Base-by-base conservation (phyloP, 768 basidiomycete species). In the Boletus barrowsii region DNA sequence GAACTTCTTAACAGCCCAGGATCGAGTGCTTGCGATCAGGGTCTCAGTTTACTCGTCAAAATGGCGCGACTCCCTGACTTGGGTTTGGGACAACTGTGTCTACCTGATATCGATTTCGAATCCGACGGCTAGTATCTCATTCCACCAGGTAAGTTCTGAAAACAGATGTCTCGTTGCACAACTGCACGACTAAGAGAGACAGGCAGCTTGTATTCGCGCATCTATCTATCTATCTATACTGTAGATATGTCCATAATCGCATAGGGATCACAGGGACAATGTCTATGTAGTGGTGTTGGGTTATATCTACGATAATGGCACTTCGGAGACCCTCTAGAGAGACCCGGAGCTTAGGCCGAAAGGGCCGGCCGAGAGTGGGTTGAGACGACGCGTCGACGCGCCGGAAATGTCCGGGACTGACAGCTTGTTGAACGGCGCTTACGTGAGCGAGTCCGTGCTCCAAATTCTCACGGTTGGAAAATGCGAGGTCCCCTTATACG, bases 31-130 rank as follows among this genome's bases (percentile, higher is more conserved):
- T 68, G 73, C 4, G 74, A 76, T 45, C 65, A 71, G 6, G 74
- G 74, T 14, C 72, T 91, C 29, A 75, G 83, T 20, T 77, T 89
- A 79, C 68, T 90, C 10, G 78, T 90, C 42, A 83, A 81, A 64
- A 90, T 91, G 88, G 86, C 87, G 20, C 76, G 89, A 43, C 71
- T 90, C 37, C 77, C 83, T 54, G 88, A 91, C 69, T 72, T 90
- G 54, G 89, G 87, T 0, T 75, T 91, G 13, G 85, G 77, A 20
- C 86, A 90, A 68, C 64, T 90, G 4, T 70, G 69, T 58, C 43
- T 72, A 14, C 69, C 69, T 30, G 70, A 65, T 9, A 42, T 70
- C 14, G 61, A 72, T 46, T 63, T 70, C 17, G 70, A 55, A 30
- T 53, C 55, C 22, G 63, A 58, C 20, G 44, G 35, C 18, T 67